Percentiles rank a stretch among this genome's conserved stretches.
These are phyloP conservation scores for Cymodocea nodosa DNA, from an alignment of 116 monocot species.

Conservation along the genomic window DNA sequence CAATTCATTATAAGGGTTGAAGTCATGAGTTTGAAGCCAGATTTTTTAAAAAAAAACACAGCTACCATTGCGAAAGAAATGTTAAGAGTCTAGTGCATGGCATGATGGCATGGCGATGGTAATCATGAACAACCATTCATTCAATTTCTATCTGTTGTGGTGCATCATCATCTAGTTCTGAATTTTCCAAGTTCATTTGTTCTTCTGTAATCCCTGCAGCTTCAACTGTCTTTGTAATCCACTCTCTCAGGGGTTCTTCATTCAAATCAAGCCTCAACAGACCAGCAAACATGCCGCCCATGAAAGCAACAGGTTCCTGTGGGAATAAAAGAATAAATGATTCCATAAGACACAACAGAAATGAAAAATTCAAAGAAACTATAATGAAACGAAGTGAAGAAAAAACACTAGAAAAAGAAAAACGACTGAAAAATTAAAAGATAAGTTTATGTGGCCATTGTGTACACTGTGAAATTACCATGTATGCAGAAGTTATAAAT, in stretches of 20 bases:
- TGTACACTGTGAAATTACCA: no score
- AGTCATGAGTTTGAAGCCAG: no score
- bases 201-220: conserved; percentile 50
- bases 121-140: conserved; percentile 14
- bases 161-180: conserved; percentile 23
- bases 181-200: conserved; percentile 14
- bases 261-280: conserved; percentile 87
- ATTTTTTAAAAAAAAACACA: no score
- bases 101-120: not conserved
- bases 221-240: conserved; percentile 68
- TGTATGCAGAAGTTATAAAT: no score
- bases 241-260: conserved; percentile 87
- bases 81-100: not conserved
- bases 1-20: no score
- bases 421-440: no score
- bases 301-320: conserved; percentile 89
- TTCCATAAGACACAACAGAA: not conserved
- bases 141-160: conserved; percentile 88
- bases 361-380: no score
- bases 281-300: conserved; percentile 91
- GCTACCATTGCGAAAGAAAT: no score
- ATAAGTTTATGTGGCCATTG: no score
- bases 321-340: not conserved
- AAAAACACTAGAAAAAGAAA: no score
- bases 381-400: no score